A percentile compares a stretch with the other conserved stretches of the same genome.
These are phyloP conservation scores for Scheffersomyces cryptocercus DNA, from an alignment of 1,139 yeast genomes.

Conservation along the genomic window DNA sequence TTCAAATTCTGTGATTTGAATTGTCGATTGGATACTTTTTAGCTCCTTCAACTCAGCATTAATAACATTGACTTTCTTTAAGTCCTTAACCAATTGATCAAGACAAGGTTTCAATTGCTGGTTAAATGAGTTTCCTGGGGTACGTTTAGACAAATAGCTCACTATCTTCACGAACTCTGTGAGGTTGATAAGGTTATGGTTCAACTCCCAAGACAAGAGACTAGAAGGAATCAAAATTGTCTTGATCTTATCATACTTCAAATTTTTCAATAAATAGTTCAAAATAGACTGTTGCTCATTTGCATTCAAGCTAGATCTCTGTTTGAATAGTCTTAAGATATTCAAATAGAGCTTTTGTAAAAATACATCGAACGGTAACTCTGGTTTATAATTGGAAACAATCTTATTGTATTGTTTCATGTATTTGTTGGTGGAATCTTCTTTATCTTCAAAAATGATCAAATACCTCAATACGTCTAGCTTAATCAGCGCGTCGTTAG, in stretches of 20 bases:
- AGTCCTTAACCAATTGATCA: constrained; percentile 10
- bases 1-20: background rate
- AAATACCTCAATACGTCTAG: constrained; percentile 12
- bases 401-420: constrained; percentile 9
- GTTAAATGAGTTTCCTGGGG: background rate
- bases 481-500: constrained; percentile 3
- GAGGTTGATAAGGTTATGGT: constrained; percentile 21
- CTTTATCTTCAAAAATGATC: constrained; percentile 9
- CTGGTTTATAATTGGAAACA: constrained; percentile 5
- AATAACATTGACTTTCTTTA: constrained; percentile 5
- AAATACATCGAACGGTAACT: constrained; percentile 4
- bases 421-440: constrained; percentile 5
- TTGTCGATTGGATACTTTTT: background rate
- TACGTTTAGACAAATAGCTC: constrained; percentile 4
- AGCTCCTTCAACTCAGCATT: constrained; percentile 4
- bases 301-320: constrained; percentile 7
- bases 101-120: constrained; percentile 3
- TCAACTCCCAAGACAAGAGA: constrained; percentile 22
- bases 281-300: constrained; percentile 28
- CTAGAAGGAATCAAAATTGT: constrained; percentile 11
- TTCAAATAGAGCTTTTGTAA: constrained; percentile 16
- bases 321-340: constrained; percentile 26
- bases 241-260: constrained; percentile 28
- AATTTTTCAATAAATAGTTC: constrained; percentile 32
- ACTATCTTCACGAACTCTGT: constrained; percentile 29